A percentile compares a stretch with the other conserved stretches of the same genome.
phyloP scores from a whole-genome alignment of 768 basidiomycete species.

The Boletus insuetus region DNA sequence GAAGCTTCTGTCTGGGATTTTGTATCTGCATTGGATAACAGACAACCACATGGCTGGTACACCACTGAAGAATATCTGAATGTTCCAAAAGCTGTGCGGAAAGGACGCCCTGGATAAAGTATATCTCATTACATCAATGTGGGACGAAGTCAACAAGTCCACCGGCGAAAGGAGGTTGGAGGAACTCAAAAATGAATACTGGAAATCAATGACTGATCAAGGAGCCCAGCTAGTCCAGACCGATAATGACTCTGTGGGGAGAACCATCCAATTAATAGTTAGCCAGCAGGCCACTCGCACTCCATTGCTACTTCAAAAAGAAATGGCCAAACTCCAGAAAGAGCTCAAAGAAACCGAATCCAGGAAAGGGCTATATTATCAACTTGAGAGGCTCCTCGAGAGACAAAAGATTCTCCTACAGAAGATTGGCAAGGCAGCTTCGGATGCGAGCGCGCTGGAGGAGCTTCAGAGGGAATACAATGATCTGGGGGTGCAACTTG shows the following conservation, averaged over 20 bases:
- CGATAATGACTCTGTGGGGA: conserved; percentile 4
- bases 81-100: conserved; percentile 32
- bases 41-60: no score
- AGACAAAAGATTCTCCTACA: conserved; percentile 5
- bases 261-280: conserved; percentile 11
- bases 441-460: no score
- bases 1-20: not conserved
- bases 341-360: conserved; percentile 8
- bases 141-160: no score
- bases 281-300: not conserved
- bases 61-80: conserved; percentile 24
- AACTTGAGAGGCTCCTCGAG: conserved; percentile 6
- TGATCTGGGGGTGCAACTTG: no score
- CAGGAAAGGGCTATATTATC: conserved; percentile 4
- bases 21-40: no score
- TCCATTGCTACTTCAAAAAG: conserved; percentile 9
- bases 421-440: not conserved
- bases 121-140: conserved; percentile 18
- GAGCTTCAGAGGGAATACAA: no score
- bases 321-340: conserved; percentile 9
- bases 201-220: conserved; percentile 3
- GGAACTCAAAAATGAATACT: conserved; percentile 8
- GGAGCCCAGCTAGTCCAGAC: conserved; percentile 10
- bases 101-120: conserved; percentile 30
- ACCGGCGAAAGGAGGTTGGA: conserved; percentile 15